Base-by-base conservation (phyloP, 2,329 filamentous ascomycete species). In the Sclerotinia trifoliorum region DNA sequence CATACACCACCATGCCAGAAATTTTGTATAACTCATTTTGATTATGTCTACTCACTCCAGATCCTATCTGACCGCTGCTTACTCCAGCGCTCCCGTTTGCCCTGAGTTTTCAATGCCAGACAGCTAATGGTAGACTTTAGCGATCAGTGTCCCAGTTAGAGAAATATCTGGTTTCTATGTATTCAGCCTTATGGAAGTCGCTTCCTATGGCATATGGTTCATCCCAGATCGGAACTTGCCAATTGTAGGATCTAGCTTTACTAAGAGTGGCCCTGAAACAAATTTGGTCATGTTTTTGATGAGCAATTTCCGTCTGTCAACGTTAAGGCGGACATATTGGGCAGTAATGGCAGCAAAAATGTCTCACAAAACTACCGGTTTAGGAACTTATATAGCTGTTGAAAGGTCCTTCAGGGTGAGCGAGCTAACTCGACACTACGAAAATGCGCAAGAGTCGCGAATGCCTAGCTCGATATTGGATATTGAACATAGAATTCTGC, bases 391-490 rank as follows among this genome's bases (percentile, higher is more conserved):
- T n/a, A 56, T 56, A 56, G 21, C 32, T 39, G 54, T 13, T 39
- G 10, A 24, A 56, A 19, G 1, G 17, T 35, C 21, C 19, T 13
- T 21, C 32, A 7, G 6, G 35, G 35, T 35, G 35, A 35, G 35
- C 10, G 35, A 35, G 35, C 35, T 35, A 35, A 39, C n/a, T 6
- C 10, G 4, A 42, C 15, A 39, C n/a, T 24, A 11, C 15, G 32
- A 11, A 4, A 56, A 24, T 39, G n/a, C 32, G 29, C 32, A 39
- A 24, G 21, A 39, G 54, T 11, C 32, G 21, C 2, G 21, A 24
- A 56, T 56, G 19, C 54, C 24, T 39, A 56, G 54, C 32, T 56
- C 54, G 15, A 56, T 39, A 56, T 55, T 26, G 15, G 52, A 55
- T 21, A 55, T 55, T 35, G 8, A 55, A 35, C 35, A 48, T 49